Conservation (phyloP, 2,329 filamentous ascomycete genomes). For the Colletotrichum spaethianum region DNA sequence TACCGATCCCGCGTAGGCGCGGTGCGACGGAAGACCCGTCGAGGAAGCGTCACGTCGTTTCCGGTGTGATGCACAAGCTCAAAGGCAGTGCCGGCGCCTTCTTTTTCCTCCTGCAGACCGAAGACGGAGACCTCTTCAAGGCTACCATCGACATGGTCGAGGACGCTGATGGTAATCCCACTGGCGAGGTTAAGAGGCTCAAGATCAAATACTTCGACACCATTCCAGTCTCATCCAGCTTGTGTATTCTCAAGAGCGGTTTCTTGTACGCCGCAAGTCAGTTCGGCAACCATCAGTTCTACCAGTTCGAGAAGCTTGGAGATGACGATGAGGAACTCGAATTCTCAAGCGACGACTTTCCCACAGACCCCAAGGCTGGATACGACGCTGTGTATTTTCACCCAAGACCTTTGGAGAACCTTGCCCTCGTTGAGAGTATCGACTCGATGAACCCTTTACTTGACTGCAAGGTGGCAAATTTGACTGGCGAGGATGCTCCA, state of each 20-base stretch:
- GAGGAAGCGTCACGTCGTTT: slow-evolving; percentile 87
- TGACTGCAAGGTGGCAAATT: slow-evolving; percentile 91
- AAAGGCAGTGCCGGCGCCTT: slow-evolving; percentile 87
- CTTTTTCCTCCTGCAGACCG: slow-evolving; percentile 95
- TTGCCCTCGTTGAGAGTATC: slow-evolving; percentile 87
- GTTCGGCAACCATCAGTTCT: slow-evolving; percentile 93
- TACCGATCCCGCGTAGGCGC: slow-evolving; percentile 88
- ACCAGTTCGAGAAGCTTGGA: slow-evolving; percentile 96
- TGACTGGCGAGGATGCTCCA: slow-evolving; percentile 92
- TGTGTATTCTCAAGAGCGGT: slow-evolving; percentile 95
- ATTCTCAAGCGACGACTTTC: slow-evolving; percentile 86
- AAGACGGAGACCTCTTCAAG: slow-evolving; percentile 99
- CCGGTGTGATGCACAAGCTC: slow-evolving; percentile 97
- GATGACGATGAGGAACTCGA: slow-evolving; percentile 94
- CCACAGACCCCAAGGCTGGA: slow-evolving; percentile 78
- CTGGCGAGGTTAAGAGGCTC: slow-evolving; percentile 84
- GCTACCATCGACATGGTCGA: slow-evolving; percentile 92
- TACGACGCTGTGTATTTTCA: slow-evolving; percentile 89
- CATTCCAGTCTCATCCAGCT: slow-evolving; percentile 86
- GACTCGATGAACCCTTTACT: slow-evolving; percentile 92
- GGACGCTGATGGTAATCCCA: slow-evolving; percentile 82
- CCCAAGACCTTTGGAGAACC: slow-evolving; percentile 83
- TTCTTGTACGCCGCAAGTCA: slow-evolving; percentile 95
- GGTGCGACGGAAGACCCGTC: slow-evolving; percentile 94
- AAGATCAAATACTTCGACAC: slow-evolving; percentile 99